Evolutionary conservation across 1,139 yeast species (phyloP).

Genomic region (Sugiyamaella sp.): DNA sequence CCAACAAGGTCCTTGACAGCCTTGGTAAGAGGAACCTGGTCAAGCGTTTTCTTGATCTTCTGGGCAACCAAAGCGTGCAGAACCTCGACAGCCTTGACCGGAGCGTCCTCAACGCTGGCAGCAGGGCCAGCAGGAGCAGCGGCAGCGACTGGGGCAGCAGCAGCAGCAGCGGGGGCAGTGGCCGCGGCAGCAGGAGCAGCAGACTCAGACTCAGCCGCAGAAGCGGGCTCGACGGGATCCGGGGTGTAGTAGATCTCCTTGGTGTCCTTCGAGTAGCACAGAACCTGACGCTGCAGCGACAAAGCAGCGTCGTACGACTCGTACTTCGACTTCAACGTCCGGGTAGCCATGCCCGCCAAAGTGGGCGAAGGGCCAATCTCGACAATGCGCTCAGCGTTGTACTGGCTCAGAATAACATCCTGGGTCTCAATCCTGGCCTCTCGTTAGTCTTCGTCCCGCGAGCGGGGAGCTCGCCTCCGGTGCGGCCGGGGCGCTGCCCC

Average conservation of each 20-base stretch:
- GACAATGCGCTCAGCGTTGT: conserved; percentile 94
- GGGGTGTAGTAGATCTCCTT: conserved; percentile 96
- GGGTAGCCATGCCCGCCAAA: conserved; percentile 96
- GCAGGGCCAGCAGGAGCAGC: conserved; percentile 73
- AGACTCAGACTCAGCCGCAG: conserved; percentile 43
- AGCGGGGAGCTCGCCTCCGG: conserved; percentile 1
- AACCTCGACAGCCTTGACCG: conserved; percentile 80
- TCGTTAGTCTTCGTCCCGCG: not conserved
- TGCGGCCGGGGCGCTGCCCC: not conserved
- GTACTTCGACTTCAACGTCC: conserved; percentile 94
- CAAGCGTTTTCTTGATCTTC: conserved; percentile 88
- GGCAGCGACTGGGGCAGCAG: conserved; percentile 62
- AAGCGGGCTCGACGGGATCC: conserved; percentile 66
- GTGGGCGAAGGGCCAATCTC: conserved; percentile 99
- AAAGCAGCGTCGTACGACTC: conserved; percentile 98
- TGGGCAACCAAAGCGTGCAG: conserved; percentile 93
- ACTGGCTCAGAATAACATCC: conserved; percentile 92
- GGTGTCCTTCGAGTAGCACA: conserved; percentile 93
- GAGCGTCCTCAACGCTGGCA: conserved; percentile 83
- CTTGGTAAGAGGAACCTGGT: conserved; percentile 82
- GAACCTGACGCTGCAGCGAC: conserved; percentile 93
- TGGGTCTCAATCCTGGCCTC: conserved; percentile 81
- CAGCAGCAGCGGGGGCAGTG: conserved; percentile 53
- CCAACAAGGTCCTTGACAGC: conserved; percentile 97
- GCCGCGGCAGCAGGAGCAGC: conserved; percentile 46